These are phyloP conservation scores for Nakazawaea ishiwadae DNA, from an alignment of 805 yeast genomes.

Conservation along the genomic window DNA sequence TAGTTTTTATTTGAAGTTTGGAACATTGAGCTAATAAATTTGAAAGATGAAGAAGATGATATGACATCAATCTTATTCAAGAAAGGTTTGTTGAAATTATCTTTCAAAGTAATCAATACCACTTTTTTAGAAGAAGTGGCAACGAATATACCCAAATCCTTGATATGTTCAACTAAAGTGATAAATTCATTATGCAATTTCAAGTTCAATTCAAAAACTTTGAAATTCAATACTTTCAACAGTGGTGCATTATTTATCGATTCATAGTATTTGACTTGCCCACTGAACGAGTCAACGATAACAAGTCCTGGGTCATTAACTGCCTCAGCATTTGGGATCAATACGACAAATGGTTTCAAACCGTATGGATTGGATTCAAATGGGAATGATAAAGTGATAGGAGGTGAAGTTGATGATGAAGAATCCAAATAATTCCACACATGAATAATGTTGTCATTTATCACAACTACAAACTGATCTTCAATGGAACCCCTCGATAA, in stretches of 20 bases:
- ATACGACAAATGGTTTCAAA: slow-evolving; percentile 46
- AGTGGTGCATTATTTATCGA: slow-evolving; percentile 69
- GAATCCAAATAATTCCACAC: slow-evolving; percentile 66
- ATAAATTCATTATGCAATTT: slow-evolving; percentile 51
- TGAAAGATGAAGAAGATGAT: slow-evolving; percentile 14
- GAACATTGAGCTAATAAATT: slow-evolving; percentile 16
- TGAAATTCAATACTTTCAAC: slow-evolving; percentile 46
- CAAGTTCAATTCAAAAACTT: slow-evolving; percentile 28
- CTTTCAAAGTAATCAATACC: slow-evolving; percentile 57
- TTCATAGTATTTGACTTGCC: slow-evolving; percentile 65
- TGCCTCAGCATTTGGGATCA: slow-evolving; percentile 35
- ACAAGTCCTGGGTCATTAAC: slow-evolving; percentile 64
- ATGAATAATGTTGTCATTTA: slow-evolving; percentile 46
- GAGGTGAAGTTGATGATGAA: slow-evolving; percentile 20
- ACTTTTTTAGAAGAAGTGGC: slow-evolving; percentile 71
- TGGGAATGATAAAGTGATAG: slow-evolving; percentile 52
- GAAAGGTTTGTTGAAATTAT: slow-evolving; percentile 59
- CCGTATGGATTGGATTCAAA: slow-evolving; percentile 23
- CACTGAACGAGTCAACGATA: slow-evolving; percentile 53
- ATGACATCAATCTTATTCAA: slow-evolving; percentile 20
- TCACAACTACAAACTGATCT: slow-evolving; percentile 25
- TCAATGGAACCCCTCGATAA: slow-evolving; percentile 23
- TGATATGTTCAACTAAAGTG: slow-evolving; percentile 52
- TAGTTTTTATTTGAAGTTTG: slow-evolving; percentile 12
- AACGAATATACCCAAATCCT: slow-evolving; percentile 69